Conservation (phyloP, 495 filamentous ascomycete species). For the Hypoxylon lenormandii region DNA sequence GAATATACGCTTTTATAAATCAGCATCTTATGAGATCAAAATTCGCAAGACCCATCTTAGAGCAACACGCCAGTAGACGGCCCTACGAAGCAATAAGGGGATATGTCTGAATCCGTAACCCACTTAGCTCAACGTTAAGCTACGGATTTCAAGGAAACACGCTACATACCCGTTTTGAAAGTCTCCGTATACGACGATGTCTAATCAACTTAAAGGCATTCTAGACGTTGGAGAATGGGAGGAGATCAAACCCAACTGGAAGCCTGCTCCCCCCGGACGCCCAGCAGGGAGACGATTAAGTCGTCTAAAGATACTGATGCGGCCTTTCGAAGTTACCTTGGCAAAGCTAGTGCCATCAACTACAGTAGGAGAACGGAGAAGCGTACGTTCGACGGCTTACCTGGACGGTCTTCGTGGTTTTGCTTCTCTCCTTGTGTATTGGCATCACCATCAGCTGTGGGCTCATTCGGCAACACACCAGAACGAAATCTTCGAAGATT, state of each 20-base stretch:
- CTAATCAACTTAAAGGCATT: slow-evolving; percentile 1
- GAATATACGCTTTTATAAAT: too few relatives aligned
- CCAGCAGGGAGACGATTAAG: not conserved
- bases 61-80: too few relatives aligned
- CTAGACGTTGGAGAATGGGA: slow-evolving; percentile 34
- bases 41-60: too few relatives aligned
- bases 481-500: slow-evolving; percentile 49
- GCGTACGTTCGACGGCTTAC: slow-evolving; percentile 57
- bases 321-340: slow-evolving; percentile 18
- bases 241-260: slow-evolving; percentile 32
- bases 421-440: slow-evolving; percentile 62
- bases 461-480: slow-evolving; percentile 44
- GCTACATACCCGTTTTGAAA: not conserved
- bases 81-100: too few relatives aligned
- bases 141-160: too few relatives aligned
- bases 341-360: not conserved
- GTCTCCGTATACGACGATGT: slow-evolving; percentile 4
- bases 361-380: slow-evolving; percentile 20
- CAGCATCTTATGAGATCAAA: too few relatives aligned
- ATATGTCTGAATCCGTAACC: too few relatives aligned
- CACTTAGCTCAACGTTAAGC: too few relatives aligned
- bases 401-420: slow-evolving; percentile 63
- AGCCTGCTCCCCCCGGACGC: slow-evolving; percentile 8
- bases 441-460: slow-evolving; percentile 62
- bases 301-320: slow-evolving; percentile 4